These are phyloP conservation scores for Phytophthora megakarya DNA, from an alignment of 352 stramenopile species.

Conservation along the genomic window DNA sequence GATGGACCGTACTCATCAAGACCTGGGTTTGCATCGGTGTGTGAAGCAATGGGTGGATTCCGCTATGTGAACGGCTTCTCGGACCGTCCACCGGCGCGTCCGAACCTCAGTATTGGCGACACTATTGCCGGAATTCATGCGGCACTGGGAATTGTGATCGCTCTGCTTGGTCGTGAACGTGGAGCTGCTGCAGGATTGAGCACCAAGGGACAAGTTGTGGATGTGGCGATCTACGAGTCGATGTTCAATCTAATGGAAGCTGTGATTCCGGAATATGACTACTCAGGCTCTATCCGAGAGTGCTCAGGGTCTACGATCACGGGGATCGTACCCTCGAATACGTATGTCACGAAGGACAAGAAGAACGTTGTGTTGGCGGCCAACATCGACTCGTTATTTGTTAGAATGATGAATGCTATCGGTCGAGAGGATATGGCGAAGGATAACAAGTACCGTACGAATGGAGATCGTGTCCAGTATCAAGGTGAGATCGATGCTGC, in stretches of 20 bases:
- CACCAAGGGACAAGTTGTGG: slow-evolving; percentile 75
- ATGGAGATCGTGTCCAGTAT: slow-evolving; percentile 64
- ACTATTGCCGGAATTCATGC: slow-evolving; percentile 86
- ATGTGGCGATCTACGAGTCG: slow-evolving; percentile 88
- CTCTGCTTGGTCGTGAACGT: slow-evolving; percentile 74
- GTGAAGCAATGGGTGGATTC: slow-evolving; percentile 87
- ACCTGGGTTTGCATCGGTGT: slow-evolving; percentile 86
- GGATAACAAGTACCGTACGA: slow-evolving; percentile 67
- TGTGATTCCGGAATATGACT: slow-evolving; percentile 85
- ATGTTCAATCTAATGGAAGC: slow-evolving; percentile 90
- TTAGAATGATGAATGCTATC: slow-evolving; percentile 81
- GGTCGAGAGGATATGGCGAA: slow-evolving; percentile 58
- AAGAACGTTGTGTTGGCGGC: slow-evolving; percentile 88
- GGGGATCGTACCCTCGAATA: slow-evolving; percentile 88
- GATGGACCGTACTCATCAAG: slow-evolving; percentile 79
- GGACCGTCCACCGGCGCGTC: slow-evolving; percentile 73
- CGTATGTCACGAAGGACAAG: slow-evolving; percentile 78
- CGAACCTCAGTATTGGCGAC: slow-evolving; percentile 86
- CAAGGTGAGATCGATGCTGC: slow-evolving; percentile 68
- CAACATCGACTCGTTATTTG: slow-evolving; percentile 85
- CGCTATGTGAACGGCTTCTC: slow-evolving; percentile 88
- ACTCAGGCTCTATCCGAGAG: slow-evolving; percentile 75
- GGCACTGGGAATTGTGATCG: slow-evolving; percentile 81
- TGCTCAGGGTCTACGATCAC: slow-evolving; percentile 89
- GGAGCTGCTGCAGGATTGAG: slow-evolving; percentile 22